phyloP scores from a whole-genome alignment of 768 basidiomycete genomes.

The Pilatotrama ljubarskyi region DNA sequence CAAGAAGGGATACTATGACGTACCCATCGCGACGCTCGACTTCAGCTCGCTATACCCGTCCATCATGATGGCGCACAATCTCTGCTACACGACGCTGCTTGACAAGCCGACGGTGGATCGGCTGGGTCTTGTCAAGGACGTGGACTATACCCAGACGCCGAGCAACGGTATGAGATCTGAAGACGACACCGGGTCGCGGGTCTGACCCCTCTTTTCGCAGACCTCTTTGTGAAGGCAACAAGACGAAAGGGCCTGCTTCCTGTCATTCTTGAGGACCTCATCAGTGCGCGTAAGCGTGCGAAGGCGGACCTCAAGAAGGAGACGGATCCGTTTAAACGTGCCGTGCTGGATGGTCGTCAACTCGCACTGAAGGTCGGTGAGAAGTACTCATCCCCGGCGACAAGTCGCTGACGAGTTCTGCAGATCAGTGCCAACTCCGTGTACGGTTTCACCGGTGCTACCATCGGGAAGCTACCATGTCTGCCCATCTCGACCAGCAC shows the following conservation, averaged over 20 bases:
- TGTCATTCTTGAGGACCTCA: slow-evolving; percentile 89
- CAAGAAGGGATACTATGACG: slow-evolving; percentile 92
- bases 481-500: slow-evolving; percentile 92
- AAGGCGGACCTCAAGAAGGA: slow-evolving; percentile 97
- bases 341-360: slow-evolving; percentile 96
- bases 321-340: slow-evolving; percentile 94
- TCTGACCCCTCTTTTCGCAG: slow-evolving; percentile 41
- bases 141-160: slow-evolving; percentile 93
- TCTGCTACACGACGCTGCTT: slow-evolving; percentile 96
- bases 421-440: slow-evolving; percentile 99
- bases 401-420: background rate
- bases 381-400: background rate
- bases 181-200: background rate
- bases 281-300: slow-evolving; percentile 90
- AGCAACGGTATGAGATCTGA: slow-evolving; percentile 70
- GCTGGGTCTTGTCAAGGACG: slow-evolving; percentile 73
- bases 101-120: slow-evolving; percentile 79
- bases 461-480: slow-evolving; percentile 95
- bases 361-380: slow-evolving; percentile 83
- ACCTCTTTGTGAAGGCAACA: slow-evolving; percentile 75
- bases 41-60: slow-evolving; percentile 99
- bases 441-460: slow-evolving; percentile 98
- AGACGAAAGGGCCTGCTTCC: slow-evolving; percentile 89
- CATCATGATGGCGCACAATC: slow-evolving; percentile 99
- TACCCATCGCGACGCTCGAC: slow-evolving; percentile 96